Percentiles rank a stretch among this genome's conserved stretches.
Evolutionary conservation across 2,329 filamentous ascomycete species (phyloP).

Genomic region (Conoideocrella luteorostrata): DNA sequence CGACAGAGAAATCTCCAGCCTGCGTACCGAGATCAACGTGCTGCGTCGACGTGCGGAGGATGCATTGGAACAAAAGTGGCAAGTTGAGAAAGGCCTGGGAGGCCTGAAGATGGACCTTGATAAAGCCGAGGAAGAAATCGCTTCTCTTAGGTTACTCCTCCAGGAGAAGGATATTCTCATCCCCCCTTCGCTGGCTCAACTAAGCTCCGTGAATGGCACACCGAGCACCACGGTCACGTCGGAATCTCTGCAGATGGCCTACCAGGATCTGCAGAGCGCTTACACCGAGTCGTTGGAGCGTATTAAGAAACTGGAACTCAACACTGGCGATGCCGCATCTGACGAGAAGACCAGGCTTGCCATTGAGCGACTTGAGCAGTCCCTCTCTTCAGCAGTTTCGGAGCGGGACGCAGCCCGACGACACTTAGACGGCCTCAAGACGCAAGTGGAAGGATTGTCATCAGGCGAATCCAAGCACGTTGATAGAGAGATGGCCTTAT

Average conservation of each 20-base stretch:
- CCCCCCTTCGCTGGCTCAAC: conserved; percentile 50
- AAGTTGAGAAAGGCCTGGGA: conserved; percentile 82
- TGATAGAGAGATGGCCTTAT: conserved; percentile 56
- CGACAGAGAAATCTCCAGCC: conserved; percentile 70
- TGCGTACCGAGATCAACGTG: conserved; percentile 78
- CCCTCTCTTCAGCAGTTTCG: conserved; percentile 60
- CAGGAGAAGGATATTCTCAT: conserved; percentile 77
- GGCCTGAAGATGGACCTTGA: conserved; percentile 96
- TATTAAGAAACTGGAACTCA: conserved; percentile 57
- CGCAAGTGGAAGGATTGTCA: conserved; percentile 53
- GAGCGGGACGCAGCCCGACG: conserved; percentile 67
- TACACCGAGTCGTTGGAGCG: conserved; percentile 61
- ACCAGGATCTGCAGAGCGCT: conserved; percentile 66
- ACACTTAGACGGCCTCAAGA: conserved; percentile 55
- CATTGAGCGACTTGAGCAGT: conserved; percentile 59
- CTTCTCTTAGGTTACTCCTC: conserved; percentile 70
- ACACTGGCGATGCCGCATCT: conserved; percentile 25
- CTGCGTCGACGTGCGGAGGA: conserved; percentile 86
- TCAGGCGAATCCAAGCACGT: conserved; percentile 50
- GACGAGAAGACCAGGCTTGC: conserved; percentile 58
- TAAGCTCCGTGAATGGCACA: conserved; percentile 26
- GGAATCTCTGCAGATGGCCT: conserved; percentile 66
- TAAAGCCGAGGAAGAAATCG: conserved; percentile 87
- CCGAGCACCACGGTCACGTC: conserved; percentile 50
- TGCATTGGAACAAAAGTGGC: conserved; percentile 91